Percentiles rank a stretch among this genome's conserved stretches.
Evolutionary conservation across 495 filamentous ascomycete species (phyloP).

Genomic region (Hypoxylon rickii): DNA sequence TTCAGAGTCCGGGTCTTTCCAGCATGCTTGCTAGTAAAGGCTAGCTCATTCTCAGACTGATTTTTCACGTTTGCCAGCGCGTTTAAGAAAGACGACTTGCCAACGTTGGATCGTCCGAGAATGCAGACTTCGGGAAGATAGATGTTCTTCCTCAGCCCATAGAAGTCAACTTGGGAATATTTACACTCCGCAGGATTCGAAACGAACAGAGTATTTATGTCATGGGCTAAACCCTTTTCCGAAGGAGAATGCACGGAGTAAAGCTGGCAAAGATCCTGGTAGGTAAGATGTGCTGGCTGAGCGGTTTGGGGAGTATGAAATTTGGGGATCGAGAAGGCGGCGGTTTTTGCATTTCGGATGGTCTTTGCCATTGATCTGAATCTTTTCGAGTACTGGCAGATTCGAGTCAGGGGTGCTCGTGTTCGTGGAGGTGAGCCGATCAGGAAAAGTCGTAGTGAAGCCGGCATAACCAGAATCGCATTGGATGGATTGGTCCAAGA

Average conservation of each 20-base stretch:
- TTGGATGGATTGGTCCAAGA: conserved; percentile 16
- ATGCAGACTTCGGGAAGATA: conserved; percentile 63
- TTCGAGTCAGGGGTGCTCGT: conserved; percentile 11
- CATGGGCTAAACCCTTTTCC: conserved; percentile 19
- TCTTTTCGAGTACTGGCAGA: conserved; percentile 1
- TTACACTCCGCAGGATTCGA: conserved; percentile 64
- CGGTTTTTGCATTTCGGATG: conserved; percentile 20
- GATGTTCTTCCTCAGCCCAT: conserved; percentile 60
- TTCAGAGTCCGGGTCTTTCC: conserved; percentile 85
- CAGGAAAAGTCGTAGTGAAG: conserved; percentile 28
- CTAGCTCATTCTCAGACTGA: conserved; percentile 45
- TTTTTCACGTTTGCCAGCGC: conserved; percentile 76
- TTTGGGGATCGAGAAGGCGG: conserved; percentile 31
- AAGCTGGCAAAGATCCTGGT: conserved; percentile 25
- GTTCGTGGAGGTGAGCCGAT: conserved; percentile 18
- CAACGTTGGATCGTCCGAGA: conserved; percentile 84
- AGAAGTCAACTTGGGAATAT: conserved; percentile 73
- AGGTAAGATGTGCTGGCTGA: conserved; percentile 9
- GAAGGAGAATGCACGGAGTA: conserved; percentile 19
- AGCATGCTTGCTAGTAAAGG: conserved; percentile 71
- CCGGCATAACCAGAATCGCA: conserved; percentile 32
- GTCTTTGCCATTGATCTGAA: conserved; percentile 1
- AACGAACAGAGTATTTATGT: conserved; percentile 67
- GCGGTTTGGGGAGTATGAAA: conserved; percentile 14
- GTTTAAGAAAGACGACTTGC: conserved; percentile 88